Evolutionary conservation across 495 filamentous ascomycete species (phyloP).

Genomic region (Podospora australis): DNA sequence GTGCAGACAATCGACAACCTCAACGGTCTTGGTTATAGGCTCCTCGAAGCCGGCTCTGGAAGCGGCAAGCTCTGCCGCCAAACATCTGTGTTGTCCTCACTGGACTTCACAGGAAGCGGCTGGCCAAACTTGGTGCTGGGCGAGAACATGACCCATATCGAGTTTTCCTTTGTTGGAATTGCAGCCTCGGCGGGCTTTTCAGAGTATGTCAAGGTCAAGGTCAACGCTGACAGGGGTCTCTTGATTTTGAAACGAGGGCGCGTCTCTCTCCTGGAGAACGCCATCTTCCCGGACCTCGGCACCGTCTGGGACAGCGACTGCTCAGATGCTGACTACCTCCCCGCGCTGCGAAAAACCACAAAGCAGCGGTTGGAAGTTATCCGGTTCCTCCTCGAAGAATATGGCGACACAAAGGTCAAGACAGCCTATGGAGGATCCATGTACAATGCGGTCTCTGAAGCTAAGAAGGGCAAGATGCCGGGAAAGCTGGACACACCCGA

Average conservation of each 20-base stretch:
- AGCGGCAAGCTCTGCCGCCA: neutral
- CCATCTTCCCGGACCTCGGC: neutral
- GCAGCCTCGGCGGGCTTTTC: neutral
- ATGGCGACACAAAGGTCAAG: neutral
- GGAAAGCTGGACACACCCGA: neutral
- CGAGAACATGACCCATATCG: neutral
- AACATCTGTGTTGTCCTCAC: neutral
- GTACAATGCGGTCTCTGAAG: neutral
- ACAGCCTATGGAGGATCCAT: neutral
- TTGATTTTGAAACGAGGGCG: neutral
- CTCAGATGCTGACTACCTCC: neutral
- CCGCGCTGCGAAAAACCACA: neutral
- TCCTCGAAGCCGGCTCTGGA: neutral
- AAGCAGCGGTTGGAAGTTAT: neutral
- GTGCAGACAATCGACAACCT: neutral
- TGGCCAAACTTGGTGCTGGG: neutral
- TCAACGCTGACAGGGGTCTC: neutral
- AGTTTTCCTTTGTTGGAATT: neutral
- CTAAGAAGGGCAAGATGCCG: neutral
- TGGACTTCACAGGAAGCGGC: neutral
- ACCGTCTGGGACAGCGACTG: neutral
- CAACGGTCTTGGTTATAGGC: neutral
- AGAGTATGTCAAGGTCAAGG: neutral
- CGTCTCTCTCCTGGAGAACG: neutral
- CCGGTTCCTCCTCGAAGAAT: neutral